phyloP scores from a whole-genome alignment of 306 rosid genomes.

The Corylus avellana region DNA sequence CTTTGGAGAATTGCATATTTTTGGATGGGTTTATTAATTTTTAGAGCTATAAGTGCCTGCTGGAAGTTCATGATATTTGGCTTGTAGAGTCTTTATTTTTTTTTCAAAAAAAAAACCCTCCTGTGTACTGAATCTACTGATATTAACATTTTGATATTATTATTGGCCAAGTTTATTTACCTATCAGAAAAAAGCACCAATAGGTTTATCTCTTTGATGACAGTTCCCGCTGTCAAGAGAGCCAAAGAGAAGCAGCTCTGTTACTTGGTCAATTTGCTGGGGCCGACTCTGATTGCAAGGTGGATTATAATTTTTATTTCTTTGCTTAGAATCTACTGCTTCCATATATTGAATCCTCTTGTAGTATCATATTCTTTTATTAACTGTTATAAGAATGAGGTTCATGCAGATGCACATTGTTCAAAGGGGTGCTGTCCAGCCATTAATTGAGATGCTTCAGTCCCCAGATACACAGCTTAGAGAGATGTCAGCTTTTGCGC shows the following conservation, averaged over 20 bases:
- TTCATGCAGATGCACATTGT: slow-evolving; percentile 83
- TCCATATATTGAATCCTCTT: not conserved
- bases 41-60: not conserved
- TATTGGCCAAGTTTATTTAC: not conserved
- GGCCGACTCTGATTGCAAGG: slow-evolving; percentile 73
- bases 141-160: not conserved
- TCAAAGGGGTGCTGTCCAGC: slow-evolving; percentile 96
- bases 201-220: slow-evolving; percentile 6
- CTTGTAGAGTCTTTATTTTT: not conserved
- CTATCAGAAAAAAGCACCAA: not conserved
- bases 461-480: slow-evolving; percentile 88
- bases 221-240: slow-evolving; percentile 62
- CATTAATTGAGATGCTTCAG: slow-evolving; percentile 96
- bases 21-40: not conserved
- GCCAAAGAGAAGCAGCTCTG: slow-evolving; percentile 68
- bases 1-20: not conserved
- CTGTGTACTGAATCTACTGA: not conserved
- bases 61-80: not conserved
- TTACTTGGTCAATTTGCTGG: slow-evolving; percentile 80
- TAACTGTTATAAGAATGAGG: slow-evolving; percentile 13
- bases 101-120: not conserved
- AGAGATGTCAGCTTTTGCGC: slow-evolving; percentile 98
- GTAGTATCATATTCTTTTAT: not conserved
- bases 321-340: not conserved
- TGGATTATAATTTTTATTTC: slow-evolving; percentile 13